Evolutionary conservation across 1,284 basidiomycete species (phyloP).

Genomic region (Pulchroboletus neoregius): DNA sequence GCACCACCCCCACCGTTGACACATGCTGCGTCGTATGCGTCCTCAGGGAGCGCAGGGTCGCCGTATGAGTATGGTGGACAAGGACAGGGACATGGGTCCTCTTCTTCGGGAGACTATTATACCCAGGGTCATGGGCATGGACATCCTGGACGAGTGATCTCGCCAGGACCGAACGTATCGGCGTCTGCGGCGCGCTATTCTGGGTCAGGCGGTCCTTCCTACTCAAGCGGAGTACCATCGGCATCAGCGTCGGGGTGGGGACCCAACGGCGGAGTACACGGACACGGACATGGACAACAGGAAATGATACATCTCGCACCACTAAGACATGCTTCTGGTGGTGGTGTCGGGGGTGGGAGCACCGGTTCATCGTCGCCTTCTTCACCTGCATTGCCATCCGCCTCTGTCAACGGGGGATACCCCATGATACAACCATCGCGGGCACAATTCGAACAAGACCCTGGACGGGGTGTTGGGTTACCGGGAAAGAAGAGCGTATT

Average conservation of each 20-base stretch:
- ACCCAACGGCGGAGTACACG: conserved; percentile 14
- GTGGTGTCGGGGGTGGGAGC: conserved; percentile 10
- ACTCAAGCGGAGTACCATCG: conserved; percentile 8
- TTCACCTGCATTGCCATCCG: conserved; percentile 24
- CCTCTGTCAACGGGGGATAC: conserved; percentile 22
- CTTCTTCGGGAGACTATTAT: conserved; percentile 28
- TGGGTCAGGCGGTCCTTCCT: conserved; percentile 14
- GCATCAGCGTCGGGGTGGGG: conserved; percentile 19
- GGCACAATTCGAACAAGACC: conserved; percentile 32
- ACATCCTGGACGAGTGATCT: conserved; percentile 22
- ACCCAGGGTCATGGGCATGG: conserved; percentile 19
- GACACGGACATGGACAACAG: conserved; percentile 22
- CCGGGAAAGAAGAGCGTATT: conserved; percentile 59
- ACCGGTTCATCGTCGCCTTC: conserved; percentile 23
- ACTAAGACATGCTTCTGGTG: conserved; percentile 31
- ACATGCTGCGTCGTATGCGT: conserved; percentile 22
- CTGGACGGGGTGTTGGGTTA: conserved; percentile 25
- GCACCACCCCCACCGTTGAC: conserved; percentile 15
- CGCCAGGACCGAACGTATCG: conserved; percentile 20
- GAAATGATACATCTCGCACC: conserved; percentile 59
- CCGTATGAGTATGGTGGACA: conserved; percentile 26
- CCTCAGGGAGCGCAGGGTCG: conserved; percentile 26
- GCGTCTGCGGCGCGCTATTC: conserved; percentile 18
- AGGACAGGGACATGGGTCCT: conserved; percentile 17
- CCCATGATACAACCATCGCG: conserved; percentile 34